Evolutionary conservation across 768 basidiomycete species (phyloP), one percentile per base, ranked within the genome.

Genomic region (Cystobasidium ongulense): DNA sequence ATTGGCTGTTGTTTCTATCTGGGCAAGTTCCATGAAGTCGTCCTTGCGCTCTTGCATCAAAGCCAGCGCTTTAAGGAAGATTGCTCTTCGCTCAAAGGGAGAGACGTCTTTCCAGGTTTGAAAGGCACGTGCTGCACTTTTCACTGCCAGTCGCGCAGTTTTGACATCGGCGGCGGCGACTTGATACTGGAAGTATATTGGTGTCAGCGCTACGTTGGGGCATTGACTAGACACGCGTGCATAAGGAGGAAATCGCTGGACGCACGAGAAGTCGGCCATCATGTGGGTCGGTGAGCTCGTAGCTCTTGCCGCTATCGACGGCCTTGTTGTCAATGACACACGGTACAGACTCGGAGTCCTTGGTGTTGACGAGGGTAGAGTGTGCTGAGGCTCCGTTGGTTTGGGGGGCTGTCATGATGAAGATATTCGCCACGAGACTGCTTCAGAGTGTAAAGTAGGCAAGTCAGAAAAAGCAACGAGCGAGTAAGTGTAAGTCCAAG

Each of bases 11-110:
- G 68, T 71, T 38, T 71, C 68, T 10, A 2, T 41, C 1, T 4
- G 8, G 11, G 68, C 50, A 2, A 71, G 1, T 33, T 10, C 15
- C 4, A 57, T 38, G 54, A 57, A 71, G n/a, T 71, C 68, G 39
- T 59, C 68, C 27, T 54, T 59, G 8, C 68, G 10, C 68, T 71
- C 52, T n/a, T 71, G 53, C 23, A 71, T 53, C 8, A 71, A 25
- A 1, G 4, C 2, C 10, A 61, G 54, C 15, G 68, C 68, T 35
- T 71, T 71, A 5, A 57, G 39, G 53, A 71, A 71, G 68, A 71
- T 71, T 3, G 52, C 36, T 35, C 68, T 17, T 23, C 68, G 2
- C 5, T 5, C 27, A 29, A 35, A 10, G 5, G 68, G 15, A 57
- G 68, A 35, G 25, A 3, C 3, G 35, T 59, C 17, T 36, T 71